phyloP scores from a whole-genome alignment of 305 asterid species.

The Petunia hybrid region DNA sequence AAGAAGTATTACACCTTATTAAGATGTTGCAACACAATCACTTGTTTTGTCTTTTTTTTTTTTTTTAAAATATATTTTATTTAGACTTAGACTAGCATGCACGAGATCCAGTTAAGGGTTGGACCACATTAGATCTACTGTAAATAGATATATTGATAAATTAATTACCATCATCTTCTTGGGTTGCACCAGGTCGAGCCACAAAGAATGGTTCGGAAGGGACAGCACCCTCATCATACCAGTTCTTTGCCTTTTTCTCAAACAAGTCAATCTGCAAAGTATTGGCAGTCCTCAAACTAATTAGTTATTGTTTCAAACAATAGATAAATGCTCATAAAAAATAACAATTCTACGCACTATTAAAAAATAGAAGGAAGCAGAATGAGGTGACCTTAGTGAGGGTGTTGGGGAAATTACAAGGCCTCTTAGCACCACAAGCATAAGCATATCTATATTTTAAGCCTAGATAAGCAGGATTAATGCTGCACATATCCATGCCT shows the following conservation, averaged over 20 bases:
- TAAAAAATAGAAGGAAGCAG: not conserved
- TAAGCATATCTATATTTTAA: constrained; percentile 86
- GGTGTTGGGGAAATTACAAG: constrained; percentile 96
- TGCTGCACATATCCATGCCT: constrained; percentile 98
- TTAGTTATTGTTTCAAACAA: not conserved
- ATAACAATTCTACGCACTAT: not conserved
- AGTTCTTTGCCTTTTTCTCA: constrained; percentile 84
- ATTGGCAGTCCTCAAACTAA: not conserved
- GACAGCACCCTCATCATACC: constrained; percentile 80
- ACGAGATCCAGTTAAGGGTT: not conserved
- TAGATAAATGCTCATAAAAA: not conserved
- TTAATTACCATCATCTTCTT: constrained; percentile 87
- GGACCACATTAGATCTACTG: not conserved
- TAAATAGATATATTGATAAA: constrained; percentile 9
- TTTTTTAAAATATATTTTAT: not conserved
- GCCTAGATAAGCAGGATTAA: constrained; percentile 74
- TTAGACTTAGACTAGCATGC: not conserved
- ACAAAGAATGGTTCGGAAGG: constrained; percentile 97
- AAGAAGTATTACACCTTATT: not conserved
- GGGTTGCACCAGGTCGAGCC: constrained; percentile 76
- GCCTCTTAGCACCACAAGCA: constrained; percentile 96
- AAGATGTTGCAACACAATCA: not conserved
- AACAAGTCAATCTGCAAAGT: constrained; percentile 53
- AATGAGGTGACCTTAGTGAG: constrained; percentile 70
- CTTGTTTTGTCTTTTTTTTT: not conserved